Conservation (phyloP, 2,329 filamentous ascomycete genomes). For the Furcasterigmium sp. region DNA sequence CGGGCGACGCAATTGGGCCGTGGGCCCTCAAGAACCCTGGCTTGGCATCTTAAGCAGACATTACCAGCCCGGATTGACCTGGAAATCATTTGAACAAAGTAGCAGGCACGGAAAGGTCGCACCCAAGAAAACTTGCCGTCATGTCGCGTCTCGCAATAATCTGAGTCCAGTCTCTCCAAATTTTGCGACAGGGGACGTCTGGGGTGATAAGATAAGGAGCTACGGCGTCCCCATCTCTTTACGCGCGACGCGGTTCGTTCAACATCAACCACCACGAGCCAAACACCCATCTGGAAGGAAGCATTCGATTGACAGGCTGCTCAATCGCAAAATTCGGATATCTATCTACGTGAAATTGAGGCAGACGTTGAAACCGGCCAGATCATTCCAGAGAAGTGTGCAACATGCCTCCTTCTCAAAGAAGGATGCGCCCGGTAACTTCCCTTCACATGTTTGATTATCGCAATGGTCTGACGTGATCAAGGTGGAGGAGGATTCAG, state of each 20-base stretch:
- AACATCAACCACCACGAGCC: too few species aligned
- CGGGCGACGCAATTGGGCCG: slow-evolving; percentile 4
- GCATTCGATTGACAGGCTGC: too few species aligned
- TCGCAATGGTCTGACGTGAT: too few species aligned
- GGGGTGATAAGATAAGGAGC: slow-evolving; percentile 14
- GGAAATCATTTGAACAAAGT: slow-evolving; percentile 26
- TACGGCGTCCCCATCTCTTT: background rate
- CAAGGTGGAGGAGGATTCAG: slow-evolving; percentile 22
- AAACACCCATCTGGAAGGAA: too few species aligned
- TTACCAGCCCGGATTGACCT: slow-evolving; percentile 24
- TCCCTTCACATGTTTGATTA: too few species aligned
- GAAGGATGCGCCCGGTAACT: slow-evolving; percentile 27
- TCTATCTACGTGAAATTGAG: background rate
- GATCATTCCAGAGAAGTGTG: background rate
- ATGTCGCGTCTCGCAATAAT: background rate
- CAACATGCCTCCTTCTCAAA: slow-evolving; percentile 24
- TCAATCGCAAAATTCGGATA: too few species aligned
- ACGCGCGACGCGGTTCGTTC: slow-evolving; percentile 2
- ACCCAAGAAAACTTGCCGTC: background rate
- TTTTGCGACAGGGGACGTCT: background rate
- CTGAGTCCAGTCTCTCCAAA: background rate
- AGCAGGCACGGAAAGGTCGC: background rate
- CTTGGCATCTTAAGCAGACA: slow-evolving; percentile 27
- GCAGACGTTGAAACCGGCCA: background rate
- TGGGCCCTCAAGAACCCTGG: slow-evolving; percentile 16